Conservation (phyloP, 2,329 filamentous ascomycete genomes). For the Aspergillus versicolor region DNA sequence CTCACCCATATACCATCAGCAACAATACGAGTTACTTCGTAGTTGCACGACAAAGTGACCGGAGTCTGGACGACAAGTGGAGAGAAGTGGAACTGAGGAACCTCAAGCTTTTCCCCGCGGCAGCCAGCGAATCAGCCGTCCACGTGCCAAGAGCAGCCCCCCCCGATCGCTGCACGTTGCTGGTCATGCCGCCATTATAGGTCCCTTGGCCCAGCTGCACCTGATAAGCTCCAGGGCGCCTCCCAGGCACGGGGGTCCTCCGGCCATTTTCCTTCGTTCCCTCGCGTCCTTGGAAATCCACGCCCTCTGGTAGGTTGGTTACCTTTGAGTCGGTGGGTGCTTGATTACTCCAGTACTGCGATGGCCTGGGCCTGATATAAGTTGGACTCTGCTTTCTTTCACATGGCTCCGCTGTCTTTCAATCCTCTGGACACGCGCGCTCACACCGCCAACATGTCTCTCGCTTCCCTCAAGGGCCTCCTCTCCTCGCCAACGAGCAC, state of each 20-base stretch:
- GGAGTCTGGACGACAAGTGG: no score
- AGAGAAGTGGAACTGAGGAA: no score
- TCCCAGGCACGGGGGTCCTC: background rate
- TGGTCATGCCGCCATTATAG: conserved; percentile 21
- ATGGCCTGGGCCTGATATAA: background rate
- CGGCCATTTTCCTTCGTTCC: background rate
- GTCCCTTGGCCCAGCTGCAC: conserved; percentile 7
- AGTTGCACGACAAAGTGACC: no score
- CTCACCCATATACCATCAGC: no score
- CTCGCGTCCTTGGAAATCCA: conserved; percentile 3
- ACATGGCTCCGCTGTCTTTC: background rate
- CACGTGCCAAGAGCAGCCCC: conserved; percentile 22
- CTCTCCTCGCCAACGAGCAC: conserved; percentile 26
- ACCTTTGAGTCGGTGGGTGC: background rate
- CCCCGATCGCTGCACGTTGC: conserved; percentile 20
- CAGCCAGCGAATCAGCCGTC: conserved; percentile 15
- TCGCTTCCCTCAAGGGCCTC: conserved; percentile 29
- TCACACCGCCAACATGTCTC: conserved; percentile 25
- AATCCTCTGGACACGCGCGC: background rate
- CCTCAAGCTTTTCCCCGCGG: background rate
- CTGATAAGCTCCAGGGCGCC: conserved; percentile 13
- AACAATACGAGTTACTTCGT: no score
- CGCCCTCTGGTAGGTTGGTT: conserved; percentile 11
- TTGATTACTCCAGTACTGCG: background rate
- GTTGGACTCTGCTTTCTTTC: background rate